Percentiles rank a stretch among this genome's conserved stretches.
These are phyloP conservation scores for Puccinia hordei DNA, from an alignment of 1,284 basidiomycete species.

Conservation along the genomic window DNA sequence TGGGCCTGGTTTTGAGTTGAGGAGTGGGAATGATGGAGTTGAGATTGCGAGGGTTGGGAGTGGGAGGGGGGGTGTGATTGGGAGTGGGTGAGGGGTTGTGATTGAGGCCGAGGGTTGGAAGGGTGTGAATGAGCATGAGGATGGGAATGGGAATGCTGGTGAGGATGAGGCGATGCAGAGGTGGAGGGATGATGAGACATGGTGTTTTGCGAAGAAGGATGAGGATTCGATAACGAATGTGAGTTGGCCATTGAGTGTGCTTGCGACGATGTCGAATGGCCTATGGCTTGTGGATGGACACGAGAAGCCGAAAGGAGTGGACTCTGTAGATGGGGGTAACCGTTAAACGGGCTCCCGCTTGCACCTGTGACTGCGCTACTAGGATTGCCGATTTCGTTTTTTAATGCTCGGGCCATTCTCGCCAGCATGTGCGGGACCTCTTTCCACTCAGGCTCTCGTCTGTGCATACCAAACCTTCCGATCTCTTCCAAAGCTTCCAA, in stretches of 20 bases:
- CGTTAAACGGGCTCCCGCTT: conserved; percentile 3
- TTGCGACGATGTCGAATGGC: conserved; percentile 9
- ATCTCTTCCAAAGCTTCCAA: conserved; percentile 40
- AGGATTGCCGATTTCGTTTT: conserved; percentile 15
- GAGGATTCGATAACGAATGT: conserved; percentile 16
- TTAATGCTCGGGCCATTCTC: conserved; percentile 22
- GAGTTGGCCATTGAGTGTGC: conserved; percentile 17
- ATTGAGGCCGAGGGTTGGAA: conserved; percentile 28
- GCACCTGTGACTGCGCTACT: background rate
- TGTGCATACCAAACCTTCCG: conserved; percentile 11
- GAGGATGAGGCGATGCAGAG: conserved; percentile 15
- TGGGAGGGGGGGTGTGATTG: conserved; percentile 17
- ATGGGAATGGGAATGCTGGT: conserved; percentile 3
- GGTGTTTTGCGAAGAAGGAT: conserved; percentile 9
- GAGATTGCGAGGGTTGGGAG: conserved; percentile 9
- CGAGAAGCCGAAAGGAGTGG: conserved; percentile 26
- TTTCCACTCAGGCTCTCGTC: conserved; percentile 32
- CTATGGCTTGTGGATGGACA: conserved; percentile 12
- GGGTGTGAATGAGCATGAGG: background rate
- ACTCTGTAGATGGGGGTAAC: conserved; percentile 26
- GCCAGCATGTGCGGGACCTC: conserved; percentile 35
- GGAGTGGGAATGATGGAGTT: background rate
- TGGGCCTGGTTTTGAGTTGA: background rate
- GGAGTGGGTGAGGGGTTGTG: conserved; percentile 15
- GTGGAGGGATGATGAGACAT: conserved; percentile 9